These are phyloP conservation scores for Carallia brachiata DNA, from an alignment of 345 rosid species.

Conservation along the genomic window DNA sequence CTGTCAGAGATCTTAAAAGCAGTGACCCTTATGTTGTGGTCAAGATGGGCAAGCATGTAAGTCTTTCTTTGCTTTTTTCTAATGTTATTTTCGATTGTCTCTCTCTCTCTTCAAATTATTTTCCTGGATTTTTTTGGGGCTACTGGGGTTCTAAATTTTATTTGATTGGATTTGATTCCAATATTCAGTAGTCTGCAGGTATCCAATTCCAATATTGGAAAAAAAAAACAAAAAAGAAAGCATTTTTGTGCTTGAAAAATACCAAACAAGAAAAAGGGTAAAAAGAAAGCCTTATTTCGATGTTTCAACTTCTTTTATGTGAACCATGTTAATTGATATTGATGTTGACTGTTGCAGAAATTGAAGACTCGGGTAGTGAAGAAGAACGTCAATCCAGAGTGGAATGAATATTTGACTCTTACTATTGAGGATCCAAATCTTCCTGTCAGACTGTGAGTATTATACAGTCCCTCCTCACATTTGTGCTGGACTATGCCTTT, in stretches of 20 bases:
- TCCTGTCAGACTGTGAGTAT: constrained; percentile 59
- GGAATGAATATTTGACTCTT: constrained; percentile 81
- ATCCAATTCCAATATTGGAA: too few species aligned
- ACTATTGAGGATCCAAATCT: constrained; percentile 56
- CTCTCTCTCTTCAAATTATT: background rate
- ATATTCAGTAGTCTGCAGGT: too few species aligned
- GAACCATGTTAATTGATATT: background rate
- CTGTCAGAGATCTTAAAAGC: constrained; percentile 25
- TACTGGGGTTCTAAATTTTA: background rate
- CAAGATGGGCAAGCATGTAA: constrained; percentile 29
- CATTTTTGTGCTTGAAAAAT: too few species aligned
- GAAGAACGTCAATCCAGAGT: constrained; percentile 62
- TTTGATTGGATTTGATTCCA: too few species aligned
- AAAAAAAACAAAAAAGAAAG: too few species aligned
- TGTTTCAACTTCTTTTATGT: background rate
- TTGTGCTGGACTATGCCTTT: background rate
- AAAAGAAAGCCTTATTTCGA: background rate
- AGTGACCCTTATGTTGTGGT: constrained; percentile 34
- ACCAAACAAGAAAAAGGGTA: background rate
- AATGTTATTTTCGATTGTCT: background rate
- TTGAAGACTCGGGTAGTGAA: constrained; percentile 71
- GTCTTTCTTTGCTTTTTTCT: background rate
- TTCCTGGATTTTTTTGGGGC: background rate
- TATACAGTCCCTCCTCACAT: background rate
- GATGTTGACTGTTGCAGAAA: constrained; percentile 44